phyloP scores from a whole-genome alignment of 768 basidiomycete species.

The Podaxis carcinomalis region DNA sequence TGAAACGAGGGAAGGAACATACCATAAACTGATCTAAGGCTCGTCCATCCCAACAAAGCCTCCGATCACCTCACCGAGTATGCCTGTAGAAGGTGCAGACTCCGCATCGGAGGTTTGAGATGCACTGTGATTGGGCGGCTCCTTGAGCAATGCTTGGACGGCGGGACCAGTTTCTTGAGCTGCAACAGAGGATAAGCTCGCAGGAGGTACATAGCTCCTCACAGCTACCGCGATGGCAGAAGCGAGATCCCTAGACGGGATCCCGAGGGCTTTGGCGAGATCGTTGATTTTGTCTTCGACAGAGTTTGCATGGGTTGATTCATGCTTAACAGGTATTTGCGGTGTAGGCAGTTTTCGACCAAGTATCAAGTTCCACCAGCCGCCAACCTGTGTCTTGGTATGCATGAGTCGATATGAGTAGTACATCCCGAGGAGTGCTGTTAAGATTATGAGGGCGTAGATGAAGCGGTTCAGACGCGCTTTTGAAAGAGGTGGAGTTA shows the following conservation, averaged over 20 bases:
- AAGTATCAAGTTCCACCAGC: conserved; percentile 56
- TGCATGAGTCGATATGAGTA: conserved; percentile 47
- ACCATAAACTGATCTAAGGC: conserved; percentile 19
- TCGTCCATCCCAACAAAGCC: conserved; percentile 48
- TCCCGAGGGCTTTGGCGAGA: conserved; percentile 58
- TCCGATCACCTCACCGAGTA: conserved; percentile 26
- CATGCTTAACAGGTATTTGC: not conserved
- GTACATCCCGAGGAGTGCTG: conserved; percentile 40
- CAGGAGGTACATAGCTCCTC: conserved; percentile 54
- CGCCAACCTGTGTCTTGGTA: conserved; percentile 49
- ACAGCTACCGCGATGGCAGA: conserved; percentile 60
- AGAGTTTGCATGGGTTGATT: conserved; percentile 16
- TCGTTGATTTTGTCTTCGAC: conserved; percentile 57
- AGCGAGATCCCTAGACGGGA: conserved; percentile 57
- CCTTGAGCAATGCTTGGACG: conserved; percentile 34
- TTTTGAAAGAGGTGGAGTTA: conserved; percentile 41
- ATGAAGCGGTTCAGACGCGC: conserved; percentile 45
- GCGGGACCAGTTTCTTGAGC: conserved; percentile 41
- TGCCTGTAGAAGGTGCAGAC: conserved; percentile 15
- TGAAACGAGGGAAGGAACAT: not conserved
- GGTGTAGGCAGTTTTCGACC: conserved; percentile 29
- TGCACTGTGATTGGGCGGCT: conserved; percentile 13
- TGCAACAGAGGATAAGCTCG: conserved; percentile 52
- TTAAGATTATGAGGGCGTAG: conserved; percentile 40
- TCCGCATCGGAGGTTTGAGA: conserved; percentile 13